Conservation (phyloP, 257 asterid species). For the Solanum ahanhuiri region DNA sequence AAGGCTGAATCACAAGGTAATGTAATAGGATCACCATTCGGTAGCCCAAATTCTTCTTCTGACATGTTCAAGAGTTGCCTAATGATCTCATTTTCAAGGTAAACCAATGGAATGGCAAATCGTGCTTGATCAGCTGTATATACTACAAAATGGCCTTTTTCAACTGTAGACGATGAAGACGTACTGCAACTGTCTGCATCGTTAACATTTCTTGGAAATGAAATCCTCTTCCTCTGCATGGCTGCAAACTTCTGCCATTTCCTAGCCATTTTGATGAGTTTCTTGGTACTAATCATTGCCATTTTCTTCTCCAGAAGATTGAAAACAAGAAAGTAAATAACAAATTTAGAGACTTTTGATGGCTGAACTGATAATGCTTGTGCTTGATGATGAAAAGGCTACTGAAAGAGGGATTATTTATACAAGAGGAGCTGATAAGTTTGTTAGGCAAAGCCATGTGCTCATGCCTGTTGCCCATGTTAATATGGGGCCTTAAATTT, state of each 20-base stretch:
- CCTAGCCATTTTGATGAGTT: background rate
- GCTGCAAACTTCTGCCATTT: background rate
- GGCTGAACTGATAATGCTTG: background rate
- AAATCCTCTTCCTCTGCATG: background rate
- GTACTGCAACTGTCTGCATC: background rate
- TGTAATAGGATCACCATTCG: background rate
- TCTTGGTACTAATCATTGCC: background rate
- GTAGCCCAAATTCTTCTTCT: background rate
- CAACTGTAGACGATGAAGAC: background rate
- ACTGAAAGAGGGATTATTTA: background rate
- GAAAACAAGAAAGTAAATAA: background rate
- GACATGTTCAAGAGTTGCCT: background rate
- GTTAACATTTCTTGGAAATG: rapidly evolving
- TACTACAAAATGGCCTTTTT: background rate
- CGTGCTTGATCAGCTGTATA: background rate
- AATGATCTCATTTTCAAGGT: background rate
- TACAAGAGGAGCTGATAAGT: background rate
- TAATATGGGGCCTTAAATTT: background rate
- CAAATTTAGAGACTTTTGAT: background rate
- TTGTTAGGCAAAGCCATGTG: background rate
- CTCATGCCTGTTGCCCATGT: background rate
- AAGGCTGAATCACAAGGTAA: background rate
- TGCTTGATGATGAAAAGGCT: background rate
- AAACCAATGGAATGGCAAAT: background rate
- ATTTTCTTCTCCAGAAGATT: background rate